A percentile compares a stretch with the other conserved stretches of the same genome.
Evolutionary conservation across 2,329 filamentous ascomycete genomes (phyloP).

Genomic region (Paecilomyces sp.): DNA sequence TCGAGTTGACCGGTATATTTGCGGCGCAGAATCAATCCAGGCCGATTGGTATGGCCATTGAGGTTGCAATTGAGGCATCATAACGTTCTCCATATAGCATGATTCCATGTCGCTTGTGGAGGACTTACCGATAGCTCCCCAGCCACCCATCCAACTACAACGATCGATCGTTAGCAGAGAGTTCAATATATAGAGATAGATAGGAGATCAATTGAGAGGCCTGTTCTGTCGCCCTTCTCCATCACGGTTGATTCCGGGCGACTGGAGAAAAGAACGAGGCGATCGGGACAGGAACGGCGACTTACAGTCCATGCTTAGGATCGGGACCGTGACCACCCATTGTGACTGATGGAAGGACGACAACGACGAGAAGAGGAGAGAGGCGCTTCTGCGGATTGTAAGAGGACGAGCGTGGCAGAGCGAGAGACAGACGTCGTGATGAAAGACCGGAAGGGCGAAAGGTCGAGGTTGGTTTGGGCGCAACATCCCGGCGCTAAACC

Average conservation of each 20-base stretch:
- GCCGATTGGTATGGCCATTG: background rate
- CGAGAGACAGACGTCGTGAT: background rate
- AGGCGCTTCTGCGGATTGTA: background rate
- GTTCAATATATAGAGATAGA: slow-evolving; percentile 1
- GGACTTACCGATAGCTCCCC: slow-evolving; percentile 68
- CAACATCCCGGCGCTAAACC: slow-evolving; percentile 24
- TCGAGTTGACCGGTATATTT: background rate
- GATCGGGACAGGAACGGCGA: slow-evolving; percentile 8
- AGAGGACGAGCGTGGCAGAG: background rate
- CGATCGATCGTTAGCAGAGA: slow-evolving; percentile 17
- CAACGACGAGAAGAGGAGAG: slow-evolving; percentile 9
- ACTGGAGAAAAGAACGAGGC: background rate
- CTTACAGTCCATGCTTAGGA: slow-evolving; percentile 39
- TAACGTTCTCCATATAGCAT: background rate
- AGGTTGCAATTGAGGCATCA: background rate
- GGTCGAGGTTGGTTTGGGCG: slow-evolving; percentile 20
- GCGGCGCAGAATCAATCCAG: background rate
- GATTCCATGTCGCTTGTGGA: background rate
- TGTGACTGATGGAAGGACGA: slow-evolving; percentile 16
- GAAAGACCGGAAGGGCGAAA: slow-evolving; percentile 11
- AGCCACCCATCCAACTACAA: slow-evolving; percentile 63
- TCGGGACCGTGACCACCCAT: slow-evolving; percentile 31
- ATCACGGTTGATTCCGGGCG: background rate
- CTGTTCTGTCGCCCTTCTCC: background rate
- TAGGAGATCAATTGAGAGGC: background rate